Conservation (phyloP, 371 early-diverging fungal genomes). For the Mortierella sp. region DNA sequence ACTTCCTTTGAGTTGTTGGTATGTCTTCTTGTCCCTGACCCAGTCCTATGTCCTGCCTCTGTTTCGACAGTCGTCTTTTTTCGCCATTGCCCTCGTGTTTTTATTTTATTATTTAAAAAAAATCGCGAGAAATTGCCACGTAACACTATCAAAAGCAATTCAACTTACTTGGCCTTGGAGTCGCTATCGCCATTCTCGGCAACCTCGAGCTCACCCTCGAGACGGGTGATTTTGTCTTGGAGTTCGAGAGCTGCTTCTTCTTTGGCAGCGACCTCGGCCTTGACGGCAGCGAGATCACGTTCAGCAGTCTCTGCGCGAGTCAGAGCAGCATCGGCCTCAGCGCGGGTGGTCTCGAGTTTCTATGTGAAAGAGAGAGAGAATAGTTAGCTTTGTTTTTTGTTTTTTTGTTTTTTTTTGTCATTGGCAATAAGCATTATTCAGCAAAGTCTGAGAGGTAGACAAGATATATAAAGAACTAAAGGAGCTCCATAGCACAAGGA, state of each 20-base stretch:
- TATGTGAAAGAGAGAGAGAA: background rate
- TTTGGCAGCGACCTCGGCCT: constrained; percentile 67
- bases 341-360: constrained; percentile 60
- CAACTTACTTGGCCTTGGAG: constrained; percentile 43
- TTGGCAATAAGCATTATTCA: no score
- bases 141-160: background rate
- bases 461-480: background rate
- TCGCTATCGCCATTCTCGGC: constrained; percentile 62
- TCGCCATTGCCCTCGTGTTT: no score
- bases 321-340: constrained; percentile 78
- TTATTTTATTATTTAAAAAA: no score
- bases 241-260: constrained; percentile 60
- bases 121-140: background rate
- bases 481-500: background rate
- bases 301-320: constrained; percentile 79
- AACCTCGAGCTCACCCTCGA: constrained; percentile 79
- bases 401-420: no score
- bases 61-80: no score
- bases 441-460: background rate
- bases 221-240: constrained; percentile 72
- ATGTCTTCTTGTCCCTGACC: no score
- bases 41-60: no score
- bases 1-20: no score
- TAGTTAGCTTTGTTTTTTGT: no score
- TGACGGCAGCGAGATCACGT: constrained; percentile 70